phyloP scores from a whole-genome alignment of 768 basidiomycete genomes.

The Cyclocybe aegerita region DNA sequence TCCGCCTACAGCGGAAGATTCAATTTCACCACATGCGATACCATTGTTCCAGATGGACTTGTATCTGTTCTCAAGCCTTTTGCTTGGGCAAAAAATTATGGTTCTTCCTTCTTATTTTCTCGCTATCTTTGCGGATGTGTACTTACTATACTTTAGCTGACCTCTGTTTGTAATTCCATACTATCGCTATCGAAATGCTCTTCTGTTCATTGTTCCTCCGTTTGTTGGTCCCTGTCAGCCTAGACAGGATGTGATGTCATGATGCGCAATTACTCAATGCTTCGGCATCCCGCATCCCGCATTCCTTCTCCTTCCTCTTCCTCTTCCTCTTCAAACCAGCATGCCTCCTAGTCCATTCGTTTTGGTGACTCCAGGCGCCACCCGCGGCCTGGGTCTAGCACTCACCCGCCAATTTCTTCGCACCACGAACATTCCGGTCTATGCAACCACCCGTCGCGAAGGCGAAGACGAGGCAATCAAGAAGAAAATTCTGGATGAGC shows the following conservation, averaged over 20 bases:
- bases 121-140: conserved; percentile 22
- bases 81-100: conserved; percentile 11
- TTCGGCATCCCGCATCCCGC: background rate
- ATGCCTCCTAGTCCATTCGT: conserved; percentile 42
- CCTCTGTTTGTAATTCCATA: conserved; percentile 20
- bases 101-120: conserved; percentile 17
- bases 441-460: conserved; percentile 49
- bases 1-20: conserved; percentile 1
- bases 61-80: background rate
- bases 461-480: conserved; percentile 33
- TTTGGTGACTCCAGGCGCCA: conserved; percentile 51
- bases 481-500: conserved; percentile 39
- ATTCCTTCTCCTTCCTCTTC: background rate
- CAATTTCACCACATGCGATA: background rate
- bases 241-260: background rate
- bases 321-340: conserved; percentile 6
- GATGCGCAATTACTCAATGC: background rate
- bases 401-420: conserved; percentile 53
- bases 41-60: background rate
- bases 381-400: conserved; percentile 55
- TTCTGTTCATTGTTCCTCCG: background rate
- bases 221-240: background rate
- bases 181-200: conserved; percentile 19
- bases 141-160: conserved; percentile 24
- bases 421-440: conserved; percentile 50